These are phyloP conservation scores for Cladosporium sp. DNA, from an alignment of 2,329 filamentous ascomycete genomes.

Conservation along the genomic window DNA sequence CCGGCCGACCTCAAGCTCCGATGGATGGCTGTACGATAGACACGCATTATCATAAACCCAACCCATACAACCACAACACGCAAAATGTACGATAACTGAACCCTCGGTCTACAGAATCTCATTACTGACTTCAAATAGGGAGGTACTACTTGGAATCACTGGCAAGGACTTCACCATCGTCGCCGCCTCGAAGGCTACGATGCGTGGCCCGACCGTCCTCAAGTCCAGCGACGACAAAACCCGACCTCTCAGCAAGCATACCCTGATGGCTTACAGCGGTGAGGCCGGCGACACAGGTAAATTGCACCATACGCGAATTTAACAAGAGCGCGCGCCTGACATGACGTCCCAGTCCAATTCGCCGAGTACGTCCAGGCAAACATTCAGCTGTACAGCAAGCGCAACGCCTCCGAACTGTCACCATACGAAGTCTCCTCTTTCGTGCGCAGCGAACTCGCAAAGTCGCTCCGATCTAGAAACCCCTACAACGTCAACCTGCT, in stretches of 20 bases:
- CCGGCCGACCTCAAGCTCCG: constrained; percentile 1
- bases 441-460: constrained; percentile 87
- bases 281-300: constrained; percentile 92
- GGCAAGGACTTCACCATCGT: constrained; percentile 99
- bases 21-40: neutral
- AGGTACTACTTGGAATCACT: constrained; percentile 95
- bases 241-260: constrained; percentile 83
- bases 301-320: constrained; percentile 18
- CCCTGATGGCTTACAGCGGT: constrained; percentile 88
- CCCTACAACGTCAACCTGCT: constrained; percentile 97
- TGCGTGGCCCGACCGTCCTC: constrained; percentile 93
- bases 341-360: constrained; percentile 70
- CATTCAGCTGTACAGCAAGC: constrained; percentile 96
- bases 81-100: constrained; percentile 6
- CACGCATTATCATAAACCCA: too few relatives aligned
- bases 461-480: constrained; percentile 81
- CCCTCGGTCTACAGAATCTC: neutral
- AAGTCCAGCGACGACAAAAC: constrained; percentile 98
- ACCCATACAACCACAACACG: constrained; percentile 3
- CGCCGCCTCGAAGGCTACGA: constrained; percentile 93
- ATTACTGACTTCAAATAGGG: constrained; percentile 38
- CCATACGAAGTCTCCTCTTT: constrained; percentile 87
- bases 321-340: neutral
- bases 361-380: constrained; percentile 99
- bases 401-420: constrained; percentile 87